These are phyloP conservation scores for Emergomyces orientalis DNA, from an alignment of 2,329 filamentous ascomycete genomes.

Conservation along the genomic window DNA sequence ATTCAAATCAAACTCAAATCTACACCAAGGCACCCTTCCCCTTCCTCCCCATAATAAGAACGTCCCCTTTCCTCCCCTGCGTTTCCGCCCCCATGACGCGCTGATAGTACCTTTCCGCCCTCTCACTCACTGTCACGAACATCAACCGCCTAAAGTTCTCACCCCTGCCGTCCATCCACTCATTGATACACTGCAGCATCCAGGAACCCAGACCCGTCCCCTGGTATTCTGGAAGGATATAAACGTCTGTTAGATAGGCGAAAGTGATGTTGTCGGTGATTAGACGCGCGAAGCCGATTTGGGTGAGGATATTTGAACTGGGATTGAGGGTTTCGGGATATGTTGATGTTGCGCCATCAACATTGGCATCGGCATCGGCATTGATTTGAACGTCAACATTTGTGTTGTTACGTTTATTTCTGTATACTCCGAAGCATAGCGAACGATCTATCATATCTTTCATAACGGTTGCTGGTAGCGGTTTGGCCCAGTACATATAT, in stretches of 20 bases:
- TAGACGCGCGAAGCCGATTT: conserved; percentile 53
- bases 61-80: conserved; percentile 6
- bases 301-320: conserved; percentile 20
- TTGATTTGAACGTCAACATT: neutral
- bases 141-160: conserved; percentile 52
- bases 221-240: conserved; percentile 52
- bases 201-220: conserved; percentile 55
- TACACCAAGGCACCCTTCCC: conserved; percentile 6
- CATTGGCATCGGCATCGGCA: neutral
- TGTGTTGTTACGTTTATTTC: conserved; percentile 9
- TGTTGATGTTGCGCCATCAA: conserved; percentile 3
- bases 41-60: conserved; percentile 11
- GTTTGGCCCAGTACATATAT: conserved; percentile 52
- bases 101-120: conserved; percentile 13
- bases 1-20: neutral
- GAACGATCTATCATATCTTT: conserved; percentile 49
- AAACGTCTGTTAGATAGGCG: conserved; percentile 61
- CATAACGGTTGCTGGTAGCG: conserved; percentile 42
- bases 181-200: conserved; percentile 53
- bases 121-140: conserved; percentile 28
- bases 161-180: conserved; percentile 48
- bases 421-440: conserved; percentile 52
- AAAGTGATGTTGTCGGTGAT: conserved; percentile 62
- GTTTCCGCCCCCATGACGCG: conserved; percentile 13
- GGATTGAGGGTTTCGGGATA: neutral